Evolutionary conservation across 805 yeast genomes (phyloP).

Genomic region (Candida sonorensis): DNA sequence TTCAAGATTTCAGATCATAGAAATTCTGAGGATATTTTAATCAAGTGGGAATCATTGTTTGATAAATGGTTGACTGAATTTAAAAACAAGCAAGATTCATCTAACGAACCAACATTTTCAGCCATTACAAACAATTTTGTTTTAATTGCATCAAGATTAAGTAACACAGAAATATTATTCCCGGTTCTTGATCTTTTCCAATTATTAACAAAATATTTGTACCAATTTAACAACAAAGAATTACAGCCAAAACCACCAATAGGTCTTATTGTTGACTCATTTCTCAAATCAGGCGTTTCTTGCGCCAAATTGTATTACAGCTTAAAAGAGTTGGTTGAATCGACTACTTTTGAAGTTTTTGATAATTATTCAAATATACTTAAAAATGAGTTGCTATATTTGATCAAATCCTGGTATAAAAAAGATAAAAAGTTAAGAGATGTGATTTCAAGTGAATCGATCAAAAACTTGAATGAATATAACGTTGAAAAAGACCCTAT

Average conservation of each 20-base stretch:
- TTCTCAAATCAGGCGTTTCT: constrained; percentile 56
- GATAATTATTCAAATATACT: constrained; percentile 33
- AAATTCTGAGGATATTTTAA: constrained; percentile 72
- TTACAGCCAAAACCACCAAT: constrained; percentile 14
- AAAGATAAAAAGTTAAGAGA: constrained; percentile 59
- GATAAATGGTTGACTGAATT: constrained; percentile 38
- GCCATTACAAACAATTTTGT: constrained; percentile 33
- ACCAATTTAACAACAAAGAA: constrained; percentile 15
- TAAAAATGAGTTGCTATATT: constrained; percentile 52
- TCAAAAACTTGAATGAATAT: constrained; percentile 40
- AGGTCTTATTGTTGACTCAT: constrained; percentile 57
- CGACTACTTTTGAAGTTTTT: constrained; percentile 46
- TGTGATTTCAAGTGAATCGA: constrained; percentile 39
- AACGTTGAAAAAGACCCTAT: constrained; percentile 53
- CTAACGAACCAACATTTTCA: constrained; percentile 33
- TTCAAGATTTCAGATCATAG: constrained; percentile 82
- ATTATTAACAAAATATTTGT: constrained; percentile 51
- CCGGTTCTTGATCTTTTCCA: constrained; percentile 70
- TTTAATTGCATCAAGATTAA: constrained; percentile 50
- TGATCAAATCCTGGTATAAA: constrained; percentile 62
- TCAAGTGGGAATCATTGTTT: constrained; percentile 73
- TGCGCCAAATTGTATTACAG: constrained; percentile 61
- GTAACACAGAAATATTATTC: constrained; percentile 69
- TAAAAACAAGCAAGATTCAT: constrained; percentile 11
- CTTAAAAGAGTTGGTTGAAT: constrained; percentile 55